Evolutionary conservation across 805 yeast genomes (phyloP), one percentile per base, ranked within the genome.

Genomic region (Metschnikowia lunata): DNA sequence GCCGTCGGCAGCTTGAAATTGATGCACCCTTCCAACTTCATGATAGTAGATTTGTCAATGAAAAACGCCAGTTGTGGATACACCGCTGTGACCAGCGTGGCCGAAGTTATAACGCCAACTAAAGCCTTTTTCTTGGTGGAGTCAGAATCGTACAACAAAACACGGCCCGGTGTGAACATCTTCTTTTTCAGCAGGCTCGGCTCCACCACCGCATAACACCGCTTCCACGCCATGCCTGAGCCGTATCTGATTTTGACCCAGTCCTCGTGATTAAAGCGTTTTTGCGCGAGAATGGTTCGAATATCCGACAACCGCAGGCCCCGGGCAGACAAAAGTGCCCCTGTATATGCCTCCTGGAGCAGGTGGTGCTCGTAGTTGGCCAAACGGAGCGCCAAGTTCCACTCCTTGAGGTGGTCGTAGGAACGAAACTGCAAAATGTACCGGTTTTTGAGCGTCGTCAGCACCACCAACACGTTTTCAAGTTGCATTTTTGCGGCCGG

Each of bases 161-260:
- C 79, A 53, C 81, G 74, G 28, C 97, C 97, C 11, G 77, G 71
- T 51, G 48, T 71, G 53, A 63, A 74, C 51, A 56, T 65, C 62
- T 66, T 77, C 61, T 57, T 66, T 60, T 70, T 81, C 56, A 74
- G 59, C 32, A 69, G 51, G 55, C 89, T 69, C 52, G 90, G 90
- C 53, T 85, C 86, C 45, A 91, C 78, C 9, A 90, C 96, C 3
- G 96, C 91, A 69, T 79, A 93, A 59, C 97, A 91, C 47, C 95
- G 76, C 59, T 83, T 86, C 97, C 97, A 93, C 1, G 97, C 96
- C 95, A 88, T 88, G 23, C 99, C 99, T 8, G 93, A 79, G 14
- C 99, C 98, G 63, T 91, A 93, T 52, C 98, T 75, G 13, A 93
- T 95, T 61, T 89, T 78, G 35, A 85, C 89, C 97, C 97, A 91